A percentile compares a stretch with the other conserved stretches of the same genome.
Conservation (phyloP, 257 asterid species). For the Nicotiana knightiana region DNA sequence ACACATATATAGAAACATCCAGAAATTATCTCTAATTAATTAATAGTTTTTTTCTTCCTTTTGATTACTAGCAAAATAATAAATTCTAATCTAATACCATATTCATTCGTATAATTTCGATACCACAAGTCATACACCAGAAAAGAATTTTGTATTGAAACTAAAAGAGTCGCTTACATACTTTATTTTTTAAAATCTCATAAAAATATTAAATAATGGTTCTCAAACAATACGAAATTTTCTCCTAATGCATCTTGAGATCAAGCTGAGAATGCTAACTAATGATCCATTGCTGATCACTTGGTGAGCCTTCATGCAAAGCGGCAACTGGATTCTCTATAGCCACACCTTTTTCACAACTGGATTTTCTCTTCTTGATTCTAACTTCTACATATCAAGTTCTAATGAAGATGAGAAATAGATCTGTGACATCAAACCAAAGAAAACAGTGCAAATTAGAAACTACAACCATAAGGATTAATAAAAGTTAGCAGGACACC, state of each 20-base stretch:
- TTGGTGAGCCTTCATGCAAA: neutral
- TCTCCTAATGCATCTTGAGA: neutral
- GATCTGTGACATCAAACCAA: neutral
- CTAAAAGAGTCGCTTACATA: neutral
- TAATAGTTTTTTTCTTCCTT: no score
- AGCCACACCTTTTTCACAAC: neutral
- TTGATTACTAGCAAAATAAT: no score
- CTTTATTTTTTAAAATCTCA: neutral
- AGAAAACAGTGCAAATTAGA: neutral
- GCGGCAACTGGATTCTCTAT: neutral
- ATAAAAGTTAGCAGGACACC: no score
- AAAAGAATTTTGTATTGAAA: neutral
- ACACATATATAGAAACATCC: no score
- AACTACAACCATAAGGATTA: neutral
- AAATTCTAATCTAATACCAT: neutral
- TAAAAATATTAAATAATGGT: no score
- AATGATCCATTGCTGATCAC: neutral
- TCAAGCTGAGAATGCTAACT: neutral
- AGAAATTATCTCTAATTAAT: no score
- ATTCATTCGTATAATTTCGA: neutral
- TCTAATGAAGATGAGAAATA: no score
- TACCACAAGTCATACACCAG: neutral
- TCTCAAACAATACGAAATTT: neutral
- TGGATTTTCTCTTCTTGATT: neutral
- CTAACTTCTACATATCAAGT: neutral